Percentiles rank a stretch among this genome's conserved stretches.
Evolutionary conservation across 1,284 basidiomycete species (phyloP).

Genomic region (Cryptococcus wingfieldii): DNA sequence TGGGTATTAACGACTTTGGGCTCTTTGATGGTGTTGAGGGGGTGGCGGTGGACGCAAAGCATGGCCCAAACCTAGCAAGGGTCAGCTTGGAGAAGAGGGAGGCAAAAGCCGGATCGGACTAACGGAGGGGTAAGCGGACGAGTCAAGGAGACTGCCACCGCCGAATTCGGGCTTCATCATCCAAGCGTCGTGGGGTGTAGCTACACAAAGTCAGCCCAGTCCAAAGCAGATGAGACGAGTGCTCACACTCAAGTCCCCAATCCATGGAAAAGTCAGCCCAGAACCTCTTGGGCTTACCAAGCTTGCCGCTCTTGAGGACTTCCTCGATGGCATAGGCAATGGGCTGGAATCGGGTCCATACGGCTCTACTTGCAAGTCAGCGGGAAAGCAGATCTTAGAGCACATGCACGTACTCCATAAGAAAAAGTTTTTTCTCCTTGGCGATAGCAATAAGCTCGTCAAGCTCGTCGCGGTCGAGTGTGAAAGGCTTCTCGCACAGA

Average conservation of each 20-base stretch:
- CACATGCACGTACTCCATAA: constrained; percentile 72
- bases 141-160: constrained; percentile 77
- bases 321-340: constrained; percentile 46
- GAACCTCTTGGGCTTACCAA: constrained; percentile 47
- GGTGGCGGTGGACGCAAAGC: constrained; percentile 72
- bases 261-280: constrained; percentile 70
- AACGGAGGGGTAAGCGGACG: constrained; percentile 72
- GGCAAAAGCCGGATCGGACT: not conserved
- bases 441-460: constrained; percentile 66
- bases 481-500: constrained; percentile 70
- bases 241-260: constrained; percentile 66
- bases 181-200: constrained; percentile 51
- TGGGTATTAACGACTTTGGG: constrained; percentile 51
- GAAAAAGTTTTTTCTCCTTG: constrained; percentile 69
- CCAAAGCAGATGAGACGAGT: not conserved
- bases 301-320: constrained; percentile 38
- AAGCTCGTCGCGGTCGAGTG: constrained; percentile 51
- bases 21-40: constrained; percentile 57
- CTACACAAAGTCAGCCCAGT: not conserved
- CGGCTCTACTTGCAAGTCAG: constrained; percentile 27
- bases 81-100: not conserved
- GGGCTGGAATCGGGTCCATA: constrained; percentile 50
- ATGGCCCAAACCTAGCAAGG: constrained; percentile 64
- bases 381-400: not conserved
- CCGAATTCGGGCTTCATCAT: constrained; percentile 71